phyloP scores from a whole-genome alignment of 2,329 filamentous ascomycete genomes.

The Pyrenophora graminea region DNA sequence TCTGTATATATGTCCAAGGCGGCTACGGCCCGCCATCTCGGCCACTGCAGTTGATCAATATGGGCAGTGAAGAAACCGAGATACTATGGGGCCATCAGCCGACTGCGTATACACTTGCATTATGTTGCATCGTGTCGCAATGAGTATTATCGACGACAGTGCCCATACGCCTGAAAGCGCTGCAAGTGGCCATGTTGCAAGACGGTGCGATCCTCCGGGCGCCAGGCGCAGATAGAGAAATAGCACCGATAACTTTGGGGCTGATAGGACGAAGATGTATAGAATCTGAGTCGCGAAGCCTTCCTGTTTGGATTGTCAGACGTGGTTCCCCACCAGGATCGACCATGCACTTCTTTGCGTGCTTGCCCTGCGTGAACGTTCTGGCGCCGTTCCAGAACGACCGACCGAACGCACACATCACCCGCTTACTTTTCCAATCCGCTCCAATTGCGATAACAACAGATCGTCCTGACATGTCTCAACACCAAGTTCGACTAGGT shows the following conservation, averaged over 20 bases:
- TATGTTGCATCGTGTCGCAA: conserved; percentile 34
- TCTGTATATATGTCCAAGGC: conserved; percentile 36
- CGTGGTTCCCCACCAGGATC: not conserved
- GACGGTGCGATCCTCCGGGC: conserved; percentile 23
- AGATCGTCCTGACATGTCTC: conserved; percentile 25
- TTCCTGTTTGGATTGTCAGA: conserved; percentile 28
- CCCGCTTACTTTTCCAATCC: conserved; percentile 32
- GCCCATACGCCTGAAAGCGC: conserved; percentile 30
- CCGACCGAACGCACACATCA: not conserved
- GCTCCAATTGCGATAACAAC: conserved; percentile 19
- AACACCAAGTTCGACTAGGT: conserved; percentile 31
- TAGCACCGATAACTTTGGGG: conserved; percentile 36
- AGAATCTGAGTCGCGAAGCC: conserved; percentile 39
- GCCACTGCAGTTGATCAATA: conserved; percentile 17
- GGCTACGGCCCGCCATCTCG: conserved; percentile 37
- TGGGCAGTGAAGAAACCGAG: too few species aligned
- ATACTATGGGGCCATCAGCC: conserved; percentile 11
- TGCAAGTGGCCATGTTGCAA: conserved; percentile 25
- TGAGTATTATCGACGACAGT: conserved; percentile 29
- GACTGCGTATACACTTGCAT: conserved; percentile 20
- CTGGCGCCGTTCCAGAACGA: conserved; percentile 6
- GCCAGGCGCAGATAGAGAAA: conserved; percentile 38
- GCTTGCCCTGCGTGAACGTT: conserved; percentile 2
- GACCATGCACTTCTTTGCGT: not conserved
- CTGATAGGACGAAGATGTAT: conserved; percentile 33